Conservation (phyloP, 108 stramenopile genomes). For the Phaeodactylum tricornutum region DNA sequence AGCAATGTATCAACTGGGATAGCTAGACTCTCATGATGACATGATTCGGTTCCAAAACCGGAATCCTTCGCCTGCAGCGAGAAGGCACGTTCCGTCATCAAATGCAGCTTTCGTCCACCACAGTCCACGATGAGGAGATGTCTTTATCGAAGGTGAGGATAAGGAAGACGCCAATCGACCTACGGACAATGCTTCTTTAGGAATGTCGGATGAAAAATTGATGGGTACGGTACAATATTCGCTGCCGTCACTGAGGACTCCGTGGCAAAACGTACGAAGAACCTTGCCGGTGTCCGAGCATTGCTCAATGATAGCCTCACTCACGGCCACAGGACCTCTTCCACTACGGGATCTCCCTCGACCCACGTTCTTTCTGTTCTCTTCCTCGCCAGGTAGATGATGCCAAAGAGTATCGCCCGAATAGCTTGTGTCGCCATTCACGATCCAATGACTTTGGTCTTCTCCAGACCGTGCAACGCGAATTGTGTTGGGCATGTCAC, state of each 20-base stretch:
- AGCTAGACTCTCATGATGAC: no score
- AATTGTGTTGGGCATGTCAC: constrained; percentile 72
- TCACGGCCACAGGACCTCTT: constrained; percentile 28
- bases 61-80: constrained; percentile 37
- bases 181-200: not conserved
- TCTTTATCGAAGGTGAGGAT: not conserved
- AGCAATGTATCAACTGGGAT: no score
- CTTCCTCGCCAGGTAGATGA: not conserved
- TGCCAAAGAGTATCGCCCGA: constrained; percentile 63
- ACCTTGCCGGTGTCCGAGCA: constrained; percentile 12
- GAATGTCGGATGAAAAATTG: not conserved
- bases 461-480: constrained; percentile 15
- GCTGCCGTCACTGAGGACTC: constrained; percentile 58
- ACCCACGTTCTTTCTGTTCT: constrained; percentile 22
- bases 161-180: not conserved
- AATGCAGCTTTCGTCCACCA: constrained; percentile 35
- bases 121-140: constrained; percentile 7
- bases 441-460: constrained; percentile 21
- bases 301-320: constrained; percentile 49
- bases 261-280: constrained; percentile 33
- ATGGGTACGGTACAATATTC: constrained; percentile 25
- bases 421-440: constrained; percentile 70
- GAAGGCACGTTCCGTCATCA: constrained; percentile 14
- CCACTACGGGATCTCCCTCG: constrained; percentile 31
- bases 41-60: constrained; percentile 37